Evolutionary conservation across 2,329 filamentous ascomycete genomes (phyloP).

Genomic region (Nothomitra cinnamomea): DNA sequence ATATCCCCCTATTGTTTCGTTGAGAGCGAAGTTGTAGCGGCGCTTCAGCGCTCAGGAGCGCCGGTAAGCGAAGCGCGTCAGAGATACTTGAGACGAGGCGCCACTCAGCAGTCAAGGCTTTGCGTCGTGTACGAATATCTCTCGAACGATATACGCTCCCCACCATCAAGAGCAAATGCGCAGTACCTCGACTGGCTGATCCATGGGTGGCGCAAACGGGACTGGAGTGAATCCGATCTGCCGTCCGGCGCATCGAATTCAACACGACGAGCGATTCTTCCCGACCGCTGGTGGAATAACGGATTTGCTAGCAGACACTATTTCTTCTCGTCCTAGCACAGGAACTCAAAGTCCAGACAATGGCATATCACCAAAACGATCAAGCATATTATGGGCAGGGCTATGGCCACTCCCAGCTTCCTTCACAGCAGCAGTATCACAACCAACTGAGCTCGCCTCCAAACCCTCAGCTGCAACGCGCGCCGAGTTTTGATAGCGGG

Average conservation of each 20-base stretch:
- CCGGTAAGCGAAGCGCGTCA: background rate
- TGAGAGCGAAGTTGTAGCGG: too few species aligned
- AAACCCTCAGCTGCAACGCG: constrained; percentile 30
- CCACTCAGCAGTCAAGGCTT: background rate
- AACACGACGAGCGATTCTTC: background rate
- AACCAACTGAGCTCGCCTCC: constrained; percentile 18
- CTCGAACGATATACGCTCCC: background rate
- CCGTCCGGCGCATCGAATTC: constrained; percentile 1
- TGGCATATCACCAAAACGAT: constrained; percentile 40
- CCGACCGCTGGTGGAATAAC: background rate
- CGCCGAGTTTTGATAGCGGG: constrained; percentile 58
- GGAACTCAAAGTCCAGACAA: constrained; percentile 13
- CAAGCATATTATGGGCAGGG: constrained; percentile 27
- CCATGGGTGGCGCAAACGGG: constrained; percentile 1
- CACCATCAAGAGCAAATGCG: background rate
- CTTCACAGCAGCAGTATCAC: constrained; percentile 16
- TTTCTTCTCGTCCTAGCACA: background rate
- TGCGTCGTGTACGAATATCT: background rate
- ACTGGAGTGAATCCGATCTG: background rate
- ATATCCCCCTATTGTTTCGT: too few species aligned
- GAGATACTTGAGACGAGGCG: background rate
- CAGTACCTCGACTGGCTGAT: background rate
- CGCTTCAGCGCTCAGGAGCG: too few species aligned
- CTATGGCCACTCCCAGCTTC: constrained; percentile 16
- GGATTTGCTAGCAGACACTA: too few species aligned